Evolutionary conservation across 306 rosid species (phyloP).

Genomic region (Quercus dentata): DNA sequence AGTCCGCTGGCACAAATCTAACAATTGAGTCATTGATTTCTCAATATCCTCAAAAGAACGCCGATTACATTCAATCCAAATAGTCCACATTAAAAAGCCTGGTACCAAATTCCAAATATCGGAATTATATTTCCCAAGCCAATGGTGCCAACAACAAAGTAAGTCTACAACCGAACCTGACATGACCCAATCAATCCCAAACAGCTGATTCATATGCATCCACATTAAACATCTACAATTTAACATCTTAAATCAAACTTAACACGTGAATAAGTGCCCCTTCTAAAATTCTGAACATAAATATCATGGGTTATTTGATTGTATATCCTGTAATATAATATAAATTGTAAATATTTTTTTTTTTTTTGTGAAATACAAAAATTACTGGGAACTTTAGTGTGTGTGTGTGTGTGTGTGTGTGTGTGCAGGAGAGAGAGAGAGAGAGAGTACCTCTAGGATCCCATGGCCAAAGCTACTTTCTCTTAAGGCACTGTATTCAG

Average conservation of each 20-base stretch:
- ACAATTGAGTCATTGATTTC: too few relatives aligned
- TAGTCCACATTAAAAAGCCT: too few relatives aligned
- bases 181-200: too few relatives aligned
- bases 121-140: too few relatives aligned
- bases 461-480: constrained; percentile 86
- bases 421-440: not conserved
- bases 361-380: constrained; percentile 1
- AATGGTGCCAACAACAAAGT: too few relatives aligned
- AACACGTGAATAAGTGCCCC: not conserved
- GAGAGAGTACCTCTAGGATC: constrained; percentile 56
- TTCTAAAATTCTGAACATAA: not conserved
- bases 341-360: not conserved
- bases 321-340: not conserved
- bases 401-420: not conserved
- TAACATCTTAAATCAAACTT: not conserved
- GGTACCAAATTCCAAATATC: too few relatives aligned
- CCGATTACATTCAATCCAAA: too few relatives aligned
- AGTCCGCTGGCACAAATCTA: too few relatives aligned
- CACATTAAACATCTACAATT: not conserved
- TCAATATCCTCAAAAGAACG: too few relatives aligned
- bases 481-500: constrained; percentile 69
- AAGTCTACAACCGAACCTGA: too few relatives aligned
- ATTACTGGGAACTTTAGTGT: not conserved
- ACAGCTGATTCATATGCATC: too few relatives aligned
- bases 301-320: not conserved